These are phyloP conservation scores for Phytophthora sansomeana DNA, from an alignment of 352 stramenopile species.

Conservation along the genomic window DNA sequence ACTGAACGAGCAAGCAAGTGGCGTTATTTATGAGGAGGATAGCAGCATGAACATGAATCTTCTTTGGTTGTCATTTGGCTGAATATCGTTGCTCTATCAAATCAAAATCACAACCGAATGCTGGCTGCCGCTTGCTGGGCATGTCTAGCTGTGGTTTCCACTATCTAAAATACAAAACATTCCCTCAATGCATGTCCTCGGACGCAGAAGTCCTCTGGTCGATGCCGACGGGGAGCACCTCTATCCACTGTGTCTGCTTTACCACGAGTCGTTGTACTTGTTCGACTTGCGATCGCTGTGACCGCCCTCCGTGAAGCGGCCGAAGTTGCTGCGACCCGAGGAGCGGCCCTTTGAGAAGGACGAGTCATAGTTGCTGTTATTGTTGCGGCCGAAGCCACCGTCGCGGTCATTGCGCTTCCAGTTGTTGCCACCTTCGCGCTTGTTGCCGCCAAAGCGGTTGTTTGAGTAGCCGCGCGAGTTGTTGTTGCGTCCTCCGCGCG, in stretches of 20 bases:
- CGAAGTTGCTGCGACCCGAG: constrained; percentile 38
- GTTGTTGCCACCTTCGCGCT: constrained; percentile 30
- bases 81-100: constrained; percentile 38
- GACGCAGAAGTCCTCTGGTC: background rate
- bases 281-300: constrained; percentile 1
- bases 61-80: constrained; percentile 26
- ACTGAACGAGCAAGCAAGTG: background rate
- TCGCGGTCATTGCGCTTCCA: constrained; percentile 38
- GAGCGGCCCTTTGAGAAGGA: constrained; percentile 58
- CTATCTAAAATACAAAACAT: constrained; percentile 49
- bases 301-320: constrained; percentile 39
- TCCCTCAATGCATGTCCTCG: constrained; percentile 18
- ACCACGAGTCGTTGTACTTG: constrained; percentile 32
- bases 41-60: background rate
- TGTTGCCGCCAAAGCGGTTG: constrained; percentile 38
- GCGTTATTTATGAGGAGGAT: background rate
- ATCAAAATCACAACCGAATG: constrained; percentile 33
- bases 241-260: constrained; percentile 11
- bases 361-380: constrained; percentile 49
- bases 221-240: constrained; percentile 1
- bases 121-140: constrained; percentile 15
- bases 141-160: constrained; percentile 32
- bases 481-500: constrained; percentile 32
- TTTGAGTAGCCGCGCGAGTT: constrained; percentile 46
- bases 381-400: constrained; percentile 23